A percentile compares a stretch with the other conserved stretches of the same genome.
phyloP scores from a whole-genome alignment of 441 rosid species.

The Croton laevigatus region DNA sequence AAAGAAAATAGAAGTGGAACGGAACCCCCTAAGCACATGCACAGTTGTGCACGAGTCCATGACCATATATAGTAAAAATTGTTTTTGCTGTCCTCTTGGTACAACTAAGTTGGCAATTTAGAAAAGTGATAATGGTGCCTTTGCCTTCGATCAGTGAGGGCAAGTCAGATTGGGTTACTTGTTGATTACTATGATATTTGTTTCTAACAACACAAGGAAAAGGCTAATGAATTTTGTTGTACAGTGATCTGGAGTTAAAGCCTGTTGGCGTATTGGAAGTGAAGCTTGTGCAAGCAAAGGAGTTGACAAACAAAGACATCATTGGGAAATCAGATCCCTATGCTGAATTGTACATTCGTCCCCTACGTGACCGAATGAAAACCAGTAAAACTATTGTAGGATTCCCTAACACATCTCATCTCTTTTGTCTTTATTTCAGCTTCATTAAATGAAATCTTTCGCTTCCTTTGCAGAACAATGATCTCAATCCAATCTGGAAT shows the following conservation, averaged over 20 bases:
- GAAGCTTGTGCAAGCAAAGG: conserved; percentile 96
- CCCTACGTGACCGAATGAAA: conserved; percentile 66
- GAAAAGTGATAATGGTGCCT: not conserved
- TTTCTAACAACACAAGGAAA: not conserved
- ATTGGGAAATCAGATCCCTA: conserved; percentile 98
- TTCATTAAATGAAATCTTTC: conserved; percentile 10
- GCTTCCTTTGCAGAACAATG: conserved; percentile 61
- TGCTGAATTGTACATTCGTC: conserved; percentile 73
- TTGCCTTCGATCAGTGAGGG: not conserved
- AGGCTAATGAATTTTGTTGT: conserved; percentile 10
- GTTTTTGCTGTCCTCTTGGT: too few relatives aligned
- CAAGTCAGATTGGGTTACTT: conserved; percentile 3
- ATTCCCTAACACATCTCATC: not conserved
- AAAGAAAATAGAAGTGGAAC: too few relatives aligned
- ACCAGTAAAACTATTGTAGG: conserved; percentile 87
- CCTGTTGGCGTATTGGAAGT: conserved; percentile 90
- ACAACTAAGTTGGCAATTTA: too few relatives aligned
- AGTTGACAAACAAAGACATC: conserved; percentile 77
- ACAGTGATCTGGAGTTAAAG: conserved; percentile 83
- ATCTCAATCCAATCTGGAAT: conserved; percentile 94
- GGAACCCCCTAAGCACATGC: too few relatives aligned
- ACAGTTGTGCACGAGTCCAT: too few relatives aligned
- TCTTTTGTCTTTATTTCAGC: not conserved
- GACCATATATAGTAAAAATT: too few relatives aligned
- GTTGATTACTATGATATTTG: not conserved